These are phyloP conservation scores for Cryphonectria japonica DNA, from an alignment of 2,329 filamentous ascomycete species.

Conservation along the genomic window DNA sequence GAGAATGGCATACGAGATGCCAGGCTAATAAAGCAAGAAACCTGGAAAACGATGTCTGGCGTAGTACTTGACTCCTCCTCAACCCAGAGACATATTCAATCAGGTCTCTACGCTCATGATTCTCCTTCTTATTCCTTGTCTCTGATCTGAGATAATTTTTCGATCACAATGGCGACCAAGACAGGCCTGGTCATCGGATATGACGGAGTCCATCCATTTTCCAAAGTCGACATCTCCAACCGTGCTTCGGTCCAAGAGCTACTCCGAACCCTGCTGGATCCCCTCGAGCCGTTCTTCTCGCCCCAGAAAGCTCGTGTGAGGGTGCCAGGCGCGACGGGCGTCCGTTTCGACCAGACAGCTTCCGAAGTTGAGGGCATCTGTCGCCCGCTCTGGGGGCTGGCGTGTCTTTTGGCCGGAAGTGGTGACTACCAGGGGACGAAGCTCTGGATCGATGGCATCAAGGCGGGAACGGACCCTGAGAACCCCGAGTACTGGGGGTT, in stretches of 20 bases:
- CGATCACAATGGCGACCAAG: conserved; percentile 26
- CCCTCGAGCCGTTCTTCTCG: conserved; percentile 73
- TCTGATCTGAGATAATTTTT: background rate
- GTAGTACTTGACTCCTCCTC: conserved; percentile 31
- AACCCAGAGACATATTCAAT: conserved; percentile 24
- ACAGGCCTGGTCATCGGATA: conserved; percentile 54
- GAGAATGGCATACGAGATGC: conserved; percentile 25
- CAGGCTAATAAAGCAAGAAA: background rate
- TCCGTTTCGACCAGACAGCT: conserved; percentile 76
- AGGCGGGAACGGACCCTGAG: conserved; percentile 71
- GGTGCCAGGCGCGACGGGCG: conserved; percentile 70
- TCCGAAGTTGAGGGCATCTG: conserved; percentile 78
- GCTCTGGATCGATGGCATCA: conserved; percentile 72
- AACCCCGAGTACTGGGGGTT: conserved; percentile 76
- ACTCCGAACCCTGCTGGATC: conserved; percentile 67
- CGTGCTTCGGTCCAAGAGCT: conserved; percentile 63
- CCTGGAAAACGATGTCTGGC: conserved; percentile 29
- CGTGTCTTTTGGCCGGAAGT: conserved; percentile 70
- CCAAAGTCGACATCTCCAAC: conserved; percentile 53
- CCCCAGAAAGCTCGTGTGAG: conserved; percentile 66
- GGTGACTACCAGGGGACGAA: conserved; percentile 66
- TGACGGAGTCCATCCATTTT: conserved; percentile 58
- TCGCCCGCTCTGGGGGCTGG: conserved; percentile 76
- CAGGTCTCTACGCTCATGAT: conserved; percentile 1
- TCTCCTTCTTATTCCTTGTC: background rate